Conservation (phyloP, 2,329 filamentous ascomycete genomes). For the Fusarium sp. region DNA sequence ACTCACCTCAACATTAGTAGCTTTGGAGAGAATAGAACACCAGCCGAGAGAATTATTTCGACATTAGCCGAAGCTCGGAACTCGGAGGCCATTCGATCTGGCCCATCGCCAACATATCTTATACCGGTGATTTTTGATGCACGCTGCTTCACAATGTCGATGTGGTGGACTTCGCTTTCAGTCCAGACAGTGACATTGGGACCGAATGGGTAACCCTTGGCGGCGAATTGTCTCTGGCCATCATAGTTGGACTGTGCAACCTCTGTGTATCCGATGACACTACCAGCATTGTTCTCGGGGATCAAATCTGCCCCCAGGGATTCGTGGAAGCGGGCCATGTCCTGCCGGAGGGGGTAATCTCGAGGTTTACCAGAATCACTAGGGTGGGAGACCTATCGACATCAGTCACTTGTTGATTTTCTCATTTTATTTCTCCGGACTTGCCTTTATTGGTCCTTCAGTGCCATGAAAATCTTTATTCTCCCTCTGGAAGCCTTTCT, state of each 20-base stretch:
- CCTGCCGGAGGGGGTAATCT: background rate
- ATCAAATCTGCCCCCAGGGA: background rate
- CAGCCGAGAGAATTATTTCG: background rate
- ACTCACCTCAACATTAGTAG: background rate
- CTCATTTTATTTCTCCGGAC: fast-evolving
- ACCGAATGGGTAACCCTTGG: background rate
- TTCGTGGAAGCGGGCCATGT: background rate
- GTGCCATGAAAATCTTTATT: background rate
- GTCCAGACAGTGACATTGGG: background rate
- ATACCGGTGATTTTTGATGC: background rate
- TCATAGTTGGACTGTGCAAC: background rate
- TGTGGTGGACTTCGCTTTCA: background rate
- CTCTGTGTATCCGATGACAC: background rate
- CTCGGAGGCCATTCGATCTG: fast-evolving
- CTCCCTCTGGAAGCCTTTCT: background rate
- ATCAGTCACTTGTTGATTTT: background rate
- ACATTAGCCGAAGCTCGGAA: background rate
- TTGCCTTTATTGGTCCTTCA: background rate
- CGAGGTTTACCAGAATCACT: background rate
- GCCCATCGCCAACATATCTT: background rate
- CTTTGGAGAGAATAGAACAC: background rate
- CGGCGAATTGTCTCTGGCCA: background rate
- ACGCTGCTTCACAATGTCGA: background rate
- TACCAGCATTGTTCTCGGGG: background rate
- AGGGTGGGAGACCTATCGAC: background rate